These are phyloP conservation scores for Chlamydomonas sphaeroides DNA, from an alignment of 139 green algal genomes.

Conservation along the genomic window DNA sequence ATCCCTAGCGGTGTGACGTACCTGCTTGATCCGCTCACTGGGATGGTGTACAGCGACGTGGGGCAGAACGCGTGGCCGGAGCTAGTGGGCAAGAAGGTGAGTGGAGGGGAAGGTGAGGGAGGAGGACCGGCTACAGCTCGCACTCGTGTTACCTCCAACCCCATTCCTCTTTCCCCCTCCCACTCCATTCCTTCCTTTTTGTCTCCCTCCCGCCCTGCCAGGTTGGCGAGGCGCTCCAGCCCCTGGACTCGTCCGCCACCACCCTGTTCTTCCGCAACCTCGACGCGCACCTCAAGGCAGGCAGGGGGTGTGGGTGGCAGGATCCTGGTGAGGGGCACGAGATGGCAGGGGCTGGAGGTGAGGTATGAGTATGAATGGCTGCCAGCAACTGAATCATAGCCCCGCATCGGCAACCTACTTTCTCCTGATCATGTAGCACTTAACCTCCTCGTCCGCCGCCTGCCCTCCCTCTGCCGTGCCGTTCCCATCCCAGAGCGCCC, in stretches of 20 bases:
- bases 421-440: neutral
- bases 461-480: no score
- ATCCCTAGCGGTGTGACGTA: constrained; percentile 31
- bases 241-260: constrained; percentile 25
- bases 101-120: no score
- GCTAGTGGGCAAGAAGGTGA: constrained; percentile 41
- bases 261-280: constrained; percentile 47
- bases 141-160: no score
- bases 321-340: neutral
- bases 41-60: constrained; percentile 46
- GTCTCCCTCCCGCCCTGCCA: neutral
- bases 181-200: neutral
- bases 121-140: no score
- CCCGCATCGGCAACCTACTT: no score
- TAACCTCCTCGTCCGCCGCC: no score
- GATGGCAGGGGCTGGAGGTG: neutral
- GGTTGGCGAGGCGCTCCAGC: constrained; percentile 25
- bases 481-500: no score
- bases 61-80: constrained; percentile 36
- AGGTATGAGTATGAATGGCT: no score
- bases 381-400: no score
- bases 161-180: neutral
- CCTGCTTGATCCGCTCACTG: constrained; percentile 44
- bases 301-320: no score
- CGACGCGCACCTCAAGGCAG: constrained; percentile 46